Evolutionary conservation across 257 asterid genomes (phyloP), one percentile per base, ranked within the genome.

Genomic region (Forsythia suspensa): DNA sequence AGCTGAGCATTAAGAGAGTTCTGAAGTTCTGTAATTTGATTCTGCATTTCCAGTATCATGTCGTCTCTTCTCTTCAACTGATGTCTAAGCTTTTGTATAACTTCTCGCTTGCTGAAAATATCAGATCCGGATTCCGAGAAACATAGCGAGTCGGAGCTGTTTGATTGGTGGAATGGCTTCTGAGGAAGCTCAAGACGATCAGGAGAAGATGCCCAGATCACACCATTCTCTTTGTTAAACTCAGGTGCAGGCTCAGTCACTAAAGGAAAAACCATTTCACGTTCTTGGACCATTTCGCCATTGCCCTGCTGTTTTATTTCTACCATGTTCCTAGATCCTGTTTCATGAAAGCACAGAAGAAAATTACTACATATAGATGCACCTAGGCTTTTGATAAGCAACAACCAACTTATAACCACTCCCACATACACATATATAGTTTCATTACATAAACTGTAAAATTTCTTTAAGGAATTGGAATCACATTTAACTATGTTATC

Each of bases 31-130:
- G 88, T 88, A 71, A 93, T 87, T 73, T 92, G 97, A 76, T 92
- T 96, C 81, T 95, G 99, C 99, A 93, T 95, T 89, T 95, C 98
- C 40, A 93, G 83, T 77, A 95, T 90, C 85, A 82, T 93, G 41
- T 95, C 98, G 29, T 95, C 99, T 79, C 98, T 83, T 81, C 96
- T 93, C 88, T 95, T 95, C 82, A 95, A 72, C 84, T 95, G 99
- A 72, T 87, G 97, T 63, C 99, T 89, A 86, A 95, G 81, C 87
- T 93, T 95, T 74, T 95, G 98, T 73, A 95, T 85, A 78, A 95
- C 98, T 84, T 92, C 97, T 75, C 97, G 89, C 70, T 91, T 93
- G 87, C 86, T 92, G 86, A 88, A 95, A 67, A 93, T 86, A 87
- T 91, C 98, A 0, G 99, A 93, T 84, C 98, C 97, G 7, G 98